phyloP scores from a whole-genome alignment of 305 asterid genomes.

The Lippia alba region DNA sequence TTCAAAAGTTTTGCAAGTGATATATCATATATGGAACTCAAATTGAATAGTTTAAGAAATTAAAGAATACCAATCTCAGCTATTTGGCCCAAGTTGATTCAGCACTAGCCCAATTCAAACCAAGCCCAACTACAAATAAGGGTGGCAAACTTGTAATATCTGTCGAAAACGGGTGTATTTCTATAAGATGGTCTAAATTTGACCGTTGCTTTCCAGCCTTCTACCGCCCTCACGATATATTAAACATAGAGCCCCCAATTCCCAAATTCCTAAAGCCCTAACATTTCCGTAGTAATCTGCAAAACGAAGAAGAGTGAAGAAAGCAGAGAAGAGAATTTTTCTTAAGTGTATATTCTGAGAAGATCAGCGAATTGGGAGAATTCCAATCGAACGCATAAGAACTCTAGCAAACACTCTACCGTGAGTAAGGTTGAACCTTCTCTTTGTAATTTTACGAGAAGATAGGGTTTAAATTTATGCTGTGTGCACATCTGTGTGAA shows the following conservation, averaged over 20 bases:
- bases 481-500: not conserved
- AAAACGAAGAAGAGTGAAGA: not conserved
- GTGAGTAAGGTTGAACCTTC: conserved; percentile 24
- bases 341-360: not conserved
- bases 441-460: conserved; percentile 19
- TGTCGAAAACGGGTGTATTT: conserved; percentile 14
- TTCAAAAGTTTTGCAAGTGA: too few species aligned
- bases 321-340: not conserved
- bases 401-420: conserved; percentile 10
- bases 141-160: conserved; percentile 34
- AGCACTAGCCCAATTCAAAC: too few species aligned
- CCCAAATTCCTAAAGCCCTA: conserved; percentile 33
- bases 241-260: conserved; percentile 22
- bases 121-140: not conserved
- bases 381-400: conserved; percentile 5
- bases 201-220: conserved; percentile 39
- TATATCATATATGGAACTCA: too few species aligned
- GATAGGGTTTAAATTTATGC: not conserved
- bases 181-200: conserved; percentile 25
- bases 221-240: conserved; percentile 29
- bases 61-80: not conserved
- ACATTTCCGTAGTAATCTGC: conserved; percentile 32
- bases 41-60: too few species aligned
- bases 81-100: conserved; percentile 14
- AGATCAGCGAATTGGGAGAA: conserved; percentile 3